Percentiles rank a stretch among this genome's conserved stretches.
Evolutionary conservation across 441 rosid genomes (phyloP).

Genomic region (Biscutella laevigata): DNA sequence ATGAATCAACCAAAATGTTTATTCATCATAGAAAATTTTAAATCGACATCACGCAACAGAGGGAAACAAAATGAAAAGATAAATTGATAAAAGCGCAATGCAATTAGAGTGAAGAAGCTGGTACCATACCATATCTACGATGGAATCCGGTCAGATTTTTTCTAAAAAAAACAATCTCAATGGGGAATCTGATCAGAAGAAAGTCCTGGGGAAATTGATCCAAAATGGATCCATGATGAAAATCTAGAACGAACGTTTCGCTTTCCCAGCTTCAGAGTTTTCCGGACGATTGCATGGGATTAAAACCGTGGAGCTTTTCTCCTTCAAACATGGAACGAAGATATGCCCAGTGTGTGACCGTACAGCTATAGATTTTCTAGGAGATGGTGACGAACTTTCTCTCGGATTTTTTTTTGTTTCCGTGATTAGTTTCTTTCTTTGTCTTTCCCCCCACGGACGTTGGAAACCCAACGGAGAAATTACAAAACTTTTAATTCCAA

Average conservation of each 20-base stretch:
- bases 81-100: neutral
- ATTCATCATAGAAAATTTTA: neutral
- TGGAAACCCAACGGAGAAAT: constrained; percentile 19
- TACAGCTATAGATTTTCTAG: constrained; percentile 3
- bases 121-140: constrained; percentile 22
- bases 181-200: neutral
- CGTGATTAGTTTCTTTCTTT: constrained; percentile 1
- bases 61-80: neutral
- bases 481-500: constrained; percentile 18
- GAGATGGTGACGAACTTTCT: neutral
- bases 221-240: neutral
- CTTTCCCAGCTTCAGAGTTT: constrained; percentile 2
- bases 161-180: neutral
- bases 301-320: no score
- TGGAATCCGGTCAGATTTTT: neutral
- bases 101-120: constrained; percentile 6
- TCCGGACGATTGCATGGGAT: no score
- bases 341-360: neutral
- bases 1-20: neutral
- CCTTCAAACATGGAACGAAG: neutral
- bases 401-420: constrained; percentile 3
- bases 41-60: constrained; percentile 4
- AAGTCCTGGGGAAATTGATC: neutral
- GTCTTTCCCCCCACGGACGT: constrained; percentile 24
- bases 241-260: neutral